phyloP scores from a whole-genome alignment of 2,329 filamentous ascomycete species.

The Colletotrichum godetiae region DNA sequence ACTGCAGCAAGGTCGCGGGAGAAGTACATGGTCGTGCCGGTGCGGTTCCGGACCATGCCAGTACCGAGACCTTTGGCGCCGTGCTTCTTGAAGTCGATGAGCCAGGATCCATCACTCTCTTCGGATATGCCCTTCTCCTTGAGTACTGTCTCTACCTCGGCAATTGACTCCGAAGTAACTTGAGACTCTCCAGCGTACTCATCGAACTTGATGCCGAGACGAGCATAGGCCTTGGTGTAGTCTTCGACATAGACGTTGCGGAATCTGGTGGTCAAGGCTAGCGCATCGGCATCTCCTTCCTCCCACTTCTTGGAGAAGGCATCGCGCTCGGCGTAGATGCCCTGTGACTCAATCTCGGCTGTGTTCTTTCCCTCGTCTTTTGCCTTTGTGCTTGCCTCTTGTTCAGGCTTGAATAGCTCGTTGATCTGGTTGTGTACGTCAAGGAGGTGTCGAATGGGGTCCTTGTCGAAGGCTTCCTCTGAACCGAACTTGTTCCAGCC shows the following conservation, averaged over 20 bases:
- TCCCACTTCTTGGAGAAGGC: slow-evolving; percentile 74
- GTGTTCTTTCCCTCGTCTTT: slow-evolving; percentile 58
- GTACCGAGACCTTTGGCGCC: slow-evolving; percentile 75
- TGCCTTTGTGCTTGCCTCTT: slow-evolving; percentile 65
- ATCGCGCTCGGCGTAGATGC: slow-evolving; percentile 63
- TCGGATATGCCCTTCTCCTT: slow-evolving; percentile 71
- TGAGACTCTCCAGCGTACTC: slow-evolving; percentile 77
- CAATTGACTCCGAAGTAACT: slow-evolving; percentile 61
- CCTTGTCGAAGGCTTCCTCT: slow-evolving; percentile 70
- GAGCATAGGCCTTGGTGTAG: slow-evolving; percentile 68
- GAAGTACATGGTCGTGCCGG: slow-evolving; percentile 74
- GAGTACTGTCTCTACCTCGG: slow-evolving; percentile 67
- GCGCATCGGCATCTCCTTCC: slow-evolving; percentile 65
- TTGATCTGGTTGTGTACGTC: slow-evolving; percentile 79
- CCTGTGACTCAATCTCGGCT: slow-evolving; percentile 54
- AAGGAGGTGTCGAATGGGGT: slow-evolving; percentile 79
- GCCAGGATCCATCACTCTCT: slow-evolving; percentile 72
- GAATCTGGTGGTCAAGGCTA: slow-evolving; percentile 69
- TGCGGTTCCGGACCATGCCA: slow-evolving; percentile 72
- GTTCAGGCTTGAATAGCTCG: slow-evolving; percentile 70
- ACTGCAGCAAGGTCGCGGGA: slow-evolving; percentile 77
- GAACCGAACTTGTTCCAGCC: slow-evolving; percentile 76
- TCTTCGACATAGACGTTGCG: slow-evolving; percentile 68
- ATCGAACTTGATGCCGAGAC: slow-evolving; percentile 72
- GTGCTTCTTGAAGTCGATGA: slow-evolving; percentile 78